Evolutionary conservation across 225 moss, liverwort and hornwort genomes (phyloP).

Genomic region (Polytrichum formosum): DNA sequence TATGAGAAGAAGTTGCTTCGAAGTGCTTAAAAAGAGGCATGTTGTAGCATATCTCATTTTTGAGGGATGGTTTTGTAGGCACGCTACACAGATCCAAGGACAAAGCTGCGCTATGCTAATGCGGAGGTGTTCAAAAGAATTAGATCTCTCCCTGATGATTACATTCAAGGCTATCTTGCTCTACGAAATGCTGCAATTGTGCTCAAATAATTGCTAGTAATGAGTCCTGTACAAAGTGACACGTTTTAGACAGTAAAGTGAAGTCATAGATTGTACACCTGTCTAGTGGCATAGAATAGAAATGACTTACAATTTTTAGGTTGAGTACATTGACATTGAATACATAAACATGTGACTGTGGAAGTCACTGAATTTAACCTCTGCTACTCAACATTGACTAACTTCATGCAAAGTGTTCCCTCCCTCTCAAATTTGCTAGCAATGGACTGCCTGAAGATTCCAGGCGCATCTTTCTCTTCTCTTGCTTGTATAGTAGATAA

Average conservation of each 20-base stretch:
- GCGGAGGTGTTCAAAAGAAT: constrained; percentile 78
- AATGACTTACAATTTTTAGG: too few species aligned
- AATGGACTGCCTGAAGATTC: constrained; percentile 14
- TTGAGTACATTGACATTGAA: too few species aligned
- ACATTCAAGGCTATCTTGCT: constrained; percentile 81
- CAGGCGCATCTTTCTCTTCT: constrained; percentile 1
- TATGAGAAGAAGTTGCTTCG: too few species aligned
- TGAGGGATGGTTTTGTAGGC: constrained; percentile 53
- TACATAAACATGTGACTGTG: not conserved
- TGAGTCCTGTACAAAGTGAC: not conserved
- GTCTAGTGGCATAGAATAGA: too few species aligned
- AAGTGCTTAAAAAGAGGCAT: not conserved
- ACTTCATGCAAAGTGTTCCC: not conserved
- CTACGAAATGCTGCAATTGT: constrained; percentile 90
- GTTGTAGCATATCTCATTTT: not conserved
- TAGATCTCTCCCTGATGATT: constrained; percentile 85
- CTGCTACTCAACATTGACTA: not conserved
- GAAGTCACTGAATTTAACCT: not conserved
- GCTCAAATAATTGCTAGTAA: constrained; percentile 45
- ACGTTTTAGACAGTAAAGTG: too few species aligned
- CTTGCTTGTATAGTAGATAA: constrained; percentile 11
- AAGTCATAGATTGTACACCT: too few species aligned
- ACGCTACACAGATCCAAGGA: constrained; percentile 88
- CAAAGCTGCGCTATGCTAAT: constrained; percentile 89
- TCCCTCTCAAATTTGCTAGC: not conserved